Conservation (phyloP, 2,329 filamentous ascomycete genomes). For the Pestalotiopsis fici region DNA sequence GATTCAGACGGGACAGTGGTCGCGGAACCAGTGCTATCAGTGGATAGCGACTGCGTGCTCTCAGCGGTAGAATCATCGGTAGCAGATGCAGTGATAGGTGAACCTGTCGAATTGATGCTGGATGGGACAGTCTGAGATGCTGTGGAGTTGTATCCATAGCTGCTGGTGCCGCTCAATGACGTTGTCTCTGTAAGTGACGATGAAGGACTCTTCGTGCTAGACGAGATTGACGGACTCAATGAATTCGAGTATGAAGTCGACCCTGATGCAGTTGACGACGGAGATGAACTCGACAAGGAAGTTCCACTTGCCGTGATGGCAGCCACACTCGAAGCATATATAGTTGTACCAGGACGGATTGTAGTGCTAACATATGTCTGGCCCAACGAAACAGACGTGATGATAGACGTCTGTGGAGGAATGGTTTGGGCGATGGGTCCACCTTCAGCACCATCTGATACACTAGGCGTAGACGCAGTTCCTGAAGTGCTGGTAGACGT, state of each 20-base stretch:
- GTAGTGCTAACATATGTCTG: constrained; percentile 19
- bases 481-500: constrained; percentile 8
- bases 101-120: not conserved
- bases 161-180: not conserved
- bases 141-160: not conserved
- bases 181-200: not conserved
- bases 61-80: not conserved
- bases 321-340: constrained; percentile 20
- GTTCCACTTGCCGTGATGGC: constrained; percentile 18
- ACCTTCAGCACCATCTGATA: not conserved
- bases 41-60: too few relatives aligned
- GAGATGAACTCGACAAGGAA: not conserved
- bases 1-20: not conserved
- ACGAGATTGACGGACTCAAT: not conserved
- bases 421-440: not conserved
- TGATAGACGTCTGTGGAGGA: constrained; percentile 14
- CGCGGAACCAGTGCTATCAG: too few relatives aligned
- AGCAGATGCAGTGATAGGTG: not conserved
- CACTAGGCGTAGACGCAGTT: not conserved
- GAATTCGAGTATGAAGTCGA: not conserved
- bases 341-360: constrained; percentile 17
- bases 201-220: not conserved
- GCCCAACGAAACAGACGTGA: constrained; percentile 17
- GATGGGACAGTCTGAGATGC: not conserved
- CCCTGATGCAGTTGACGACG: not conserved